A percentile compares a stretch with the other conserved stretches of the same genome.
Conservation (phyloP, 2,329 filamentous ascomycete species). For the Talaromyces atroroseus region DNA sequence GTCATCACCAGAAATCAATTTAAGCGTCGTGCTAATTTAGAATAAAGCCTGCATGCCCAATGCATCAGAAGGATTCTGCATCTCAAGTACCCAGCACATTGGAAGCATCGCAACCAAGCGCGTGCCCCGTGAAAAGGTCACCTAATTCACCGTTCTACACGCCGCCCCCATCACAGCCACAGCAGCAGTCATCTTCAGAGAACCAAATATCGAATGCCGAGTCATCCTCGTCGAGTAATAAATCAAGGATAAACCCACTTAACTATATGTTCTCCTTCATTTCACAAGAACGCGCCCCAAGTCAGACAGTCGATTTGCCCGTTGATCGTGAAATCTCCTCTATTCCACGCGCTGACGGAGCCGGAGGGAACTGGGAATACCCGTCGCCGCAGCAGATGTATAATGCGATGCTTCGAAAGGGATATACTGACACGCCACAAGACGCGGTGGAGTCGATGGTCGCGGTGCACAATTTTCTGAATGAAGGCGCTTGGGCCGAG, state of each 20-base stretch:
- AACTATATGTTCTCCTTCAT: slow-evolving; percentile 95
- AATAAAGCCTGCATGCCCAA: slow-evolving; percentile 61
- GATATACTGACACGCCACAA: slow-evolving; percentile 87
- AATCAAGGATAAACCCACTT: slow-evolving; percentile 67
- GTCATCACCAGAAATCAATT: slow-evolving; percentile 33
- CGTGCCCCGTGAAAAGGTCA: slow-evolving; percentile 43
- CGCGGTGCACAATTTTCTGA: slow-evolving; percentile 93
- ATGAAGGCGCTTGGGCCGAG: slow-evolving; percentile 95
- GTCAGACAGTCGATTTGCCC: slow-evolving; percentile 69
- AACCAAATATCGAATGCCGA: slow-evolving; percentile 26
- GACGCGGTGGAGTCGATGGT: slow-evolving; percentile 97
- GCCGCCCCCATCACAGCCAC: slow-evolving; percentile 26
- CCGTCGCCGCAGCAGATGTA: slow-evolving; percentile 99
- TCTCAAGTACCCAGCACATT: slow-evolving; percentile 26
- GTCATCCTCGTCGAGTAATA: slow-evolving; percentile 36
- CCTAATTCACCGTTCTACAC: slow-evolving; percentile 46
- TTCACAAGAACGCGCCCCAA: slow-evolving; percentile 68
- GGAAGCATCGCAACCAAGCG: slow-evolving; percentile 24
- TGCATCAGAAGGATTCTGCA: slow-evolving; percentile 51
- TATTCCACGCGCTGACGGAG: slow-evolving; percentile 72
- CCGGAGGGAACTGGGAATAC: slow-evolving; percentile 85
- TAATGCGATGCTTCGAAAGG: slow-evolving; percentile 93
- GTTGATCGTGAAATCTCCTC: slow-evolving; percentile 78
- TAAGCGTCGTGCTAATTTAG: slow-evolving; percentile 26
- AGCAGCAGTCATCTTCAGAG: slow-evolving; percentile 23